These are phyloP conservation scores for Xylaria sp. DNA, from an alignment of 2,329 filamentous ascomycete genomes.

Conservation along the genomic window DNA sequence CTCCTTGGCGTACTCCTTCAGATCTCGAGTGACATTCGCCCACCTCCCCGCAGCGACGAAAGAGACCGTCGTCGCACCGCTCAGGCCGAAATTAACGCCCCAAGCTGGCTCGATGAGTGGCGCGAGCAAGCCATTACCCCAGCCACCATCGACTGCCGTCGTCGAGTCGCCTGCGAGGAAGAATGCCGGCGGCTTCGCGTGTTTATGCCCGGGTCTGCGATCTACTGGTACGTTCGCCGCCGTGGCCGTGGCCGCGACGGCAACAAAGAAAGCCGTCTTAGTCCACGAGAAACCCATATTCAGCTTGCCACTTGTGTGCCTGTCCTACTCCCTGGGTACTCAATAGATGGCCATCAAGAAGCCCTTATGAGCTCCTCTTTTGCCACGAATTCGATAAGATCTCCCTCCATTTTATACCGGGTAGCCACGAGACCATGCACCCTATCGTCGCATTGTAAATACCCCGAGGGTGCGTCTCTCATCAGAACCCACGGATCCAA, in stretches of 20 bases:
- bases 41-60: conserved; percentile 65
- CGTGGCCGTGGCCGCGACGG: conserved; percentile 18
- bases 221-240: conserved; percentile 17
- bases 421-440: background rate
- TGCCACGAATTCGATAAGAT: background rate
- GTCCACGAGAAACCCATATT: conserved; percentile 32
- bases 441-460: conserved; percentile 18
- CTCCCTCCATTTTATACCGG: background rate
- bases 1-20: conserved; percentile 53
- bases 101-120: conserved; percentile 60
- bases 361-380: background rate
- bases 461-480: conserved; percentile 15
- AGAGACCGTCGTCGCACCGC: conserved; percentile 66
- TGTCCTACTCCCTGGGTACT: background rate
- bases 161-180: conserved; percentile 63
- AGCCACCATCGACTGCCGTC: conserved; percentile 61
- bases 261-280: background rate
- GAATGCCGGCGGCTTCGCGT: conserved; percentile 55
- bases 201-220: conserved; percentile 24
- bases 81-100: conserved; percentile 67
- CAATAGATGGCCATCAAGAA: background rate
- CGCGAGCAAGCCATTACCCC: conserved; percentile 69
- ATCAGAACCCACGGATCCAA: background rate
- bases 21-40: conserved; percentile 58
- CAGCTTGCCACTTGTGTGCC: background rate